Conservation (phyloP, 192 early-diverging fungal species). For the Haplosporangium gracile region DNA sequence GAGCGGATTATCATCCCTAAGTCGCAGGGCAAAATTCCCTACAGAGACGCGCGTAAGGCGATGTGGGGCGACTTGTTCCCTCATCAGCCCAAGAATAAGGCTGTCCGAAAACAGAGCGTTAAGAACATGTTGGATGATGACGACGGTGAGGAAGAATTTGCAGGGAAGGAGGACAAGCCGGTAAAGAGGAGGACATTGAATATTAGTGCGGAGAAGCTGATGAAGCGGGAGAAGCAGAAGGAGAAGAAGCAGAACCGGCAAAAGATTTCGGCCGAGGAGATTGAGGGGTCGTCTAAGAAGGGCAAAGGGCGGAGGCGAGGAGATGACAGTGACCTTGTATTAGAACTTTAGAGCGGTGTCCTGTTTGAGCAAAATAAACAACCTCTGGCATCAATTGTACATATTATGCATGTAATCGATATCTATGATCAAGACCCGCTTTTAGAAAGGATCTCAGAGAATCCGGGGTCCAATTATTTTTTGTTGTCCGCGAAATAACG, state of each 20-base stretch:
- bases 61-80: conserved; percentile 91
- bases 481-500: too few species aligned
- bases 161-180: neutral
- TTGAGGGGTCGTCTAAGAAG: conserved; percentile 2
- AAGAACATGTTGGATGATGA: conserved; percentile 21
- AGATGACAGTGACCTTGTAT: conserved; percentile 12
- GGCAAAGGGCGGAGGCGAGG: conserved; percentile 3
- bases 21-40: conserved; percentile 75
- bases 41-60: conserved; percentile 80
- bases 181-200: conserved; percentile 13
- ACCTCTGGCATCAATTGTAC: neutral
- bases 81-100: conserved; percentile 72
- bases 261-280: conserved; percentile 24
- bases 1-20: conserved; percentile 81
- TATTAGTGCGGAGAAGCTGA: conserved; percentile 28
- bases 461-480: too few species aligned
- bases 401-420: too few species aligned
- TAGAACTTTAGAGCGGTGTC: conserved; percentile 20
- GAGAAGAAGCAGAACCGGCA: conserved; percentile 50
- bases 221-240: conserved; percentile 45
- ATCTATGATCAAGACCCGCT: too few species aligned
- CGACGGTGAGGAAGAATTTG: neutral
- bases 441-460: too few species aligned
- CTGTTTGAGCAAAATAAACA: too few species aligned
- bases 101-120: conserved; percentile 33